These are phyloP conservation scores for Aspergillus sclerotialis DNA, from an alignment of 2,329 filamentous ascomycete species.

Conservation along the genomic window DNA sequence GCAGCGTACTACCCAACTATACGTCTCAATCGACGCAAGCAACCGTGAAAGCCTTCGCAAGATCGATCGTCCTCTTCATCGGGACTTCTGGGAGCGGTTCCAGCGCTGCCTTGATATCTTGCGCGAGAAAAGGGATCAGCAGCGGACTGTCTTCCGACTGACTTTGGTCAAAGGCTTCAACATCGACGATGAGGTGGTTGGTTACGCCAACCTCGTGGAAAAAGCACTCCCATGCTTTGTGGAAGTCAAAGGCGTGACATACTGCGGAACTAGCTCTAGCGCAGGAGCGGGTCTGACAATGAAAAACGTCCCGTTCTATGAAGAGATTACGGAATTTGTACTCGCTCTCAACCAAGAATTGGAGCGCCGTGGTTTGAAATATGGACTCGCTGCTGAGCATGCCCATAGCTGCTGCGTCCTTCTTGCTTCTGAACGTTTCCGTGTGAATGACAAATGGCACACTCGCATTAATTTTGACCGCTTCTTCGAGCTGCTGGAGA, in stretches of 20 bases:
- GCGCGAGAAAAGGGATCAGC: slow-evolving; percentile 70
- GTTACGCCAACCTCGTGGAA: slow-evolving; percentile 84
- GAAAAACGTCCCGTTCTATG: slow-evolving; percentile 95
- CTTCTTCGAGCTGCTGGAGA: slow-evolving; percentile 80
- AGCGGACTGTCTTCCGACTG: slow-evolving; percentile 88
- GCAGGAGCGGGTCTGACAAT: slow-evolving; percentile 85
- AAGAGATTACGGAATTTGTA: slow-evolving; percentile 80
- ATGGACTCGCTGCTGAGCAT: slow-evolving; percentile 92
- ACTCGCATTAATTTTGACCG: slow-evolving; percentile 83
- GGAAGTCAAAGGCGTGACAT: slow-evolving; percentile 94
- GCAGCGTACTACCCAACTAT: slow-evolving; percentile 84
- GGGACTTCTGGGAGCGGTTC: slow-evolving; percentile 98
- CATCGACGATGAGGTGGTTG: slow-evolving; percentile 82
- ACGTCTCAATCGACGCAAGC: slow-evolving; percentile 91
- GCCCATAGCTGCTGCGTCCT: slow-evolving; percentile 91
- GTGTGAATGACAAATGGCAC: slow-evolving; percentile 72
- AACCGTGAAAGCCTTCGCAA: slow-evolving; percentile 80
- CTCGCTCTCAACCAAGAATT: slow-evolving; percentile 65
- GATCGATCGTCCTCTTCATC: slow-evolving; percentile 86
- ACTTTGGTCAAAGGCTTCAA: slow-evolving; percentile 98
- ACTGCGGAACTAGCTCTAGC: slow-evolving; percentile 84
- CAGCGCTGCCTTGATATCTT: slow-evolving; percentile 84
- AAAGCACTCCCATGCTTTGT: slow-evolving; percentile 84
- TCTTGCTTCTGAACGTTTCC: slow-evolving; percentile 75
- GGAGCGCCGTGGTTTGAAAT: slow-evolving; percentile 62